Percentiles rank a stretch among this genome's conserved stretches.
These are phyloP conservation scores for Pseudopyrenochaeta lycopersici DNA, from an alignment of 2,329 filamentous ascomycete species.

Conservation along the genomic window DNA sequence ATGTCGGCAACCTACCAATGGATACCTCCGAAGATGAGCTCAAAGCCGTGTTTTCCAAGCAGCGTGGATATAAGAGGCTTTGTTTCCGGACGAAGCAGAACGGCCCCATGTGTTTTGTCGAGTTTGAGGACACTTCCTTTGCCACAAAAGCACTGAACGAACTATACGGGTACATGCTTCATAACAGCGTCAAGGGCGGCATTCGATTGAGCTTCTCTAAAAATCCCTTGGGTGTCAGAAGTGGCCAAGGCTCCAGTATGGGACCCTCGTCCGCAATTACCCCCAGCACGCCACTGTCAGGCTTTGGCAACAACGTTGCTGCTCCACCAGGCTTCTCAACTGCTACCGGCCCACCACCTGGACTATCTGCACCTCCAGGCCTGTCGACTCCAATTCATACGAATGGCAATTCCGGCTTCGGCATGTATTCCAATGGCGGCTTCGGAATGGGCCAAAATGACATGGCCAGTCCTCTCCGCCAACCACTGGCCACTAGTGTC, in stretches of 20 bases:
- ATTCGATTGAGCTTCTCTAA: slow-evolving; percentile 97
- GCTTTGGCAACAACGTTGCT: slow-evolving; percentile 66
- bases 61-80: slow-evolving; percentile 92
- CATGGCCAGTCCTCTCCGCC: slow-evolving; percentile 45
- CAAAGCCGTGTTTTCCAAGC: slow-evolving; percentile 90
- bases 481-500: slow-evolving; percentile 43
- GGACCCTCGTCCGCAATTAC: slow-evolving; percentile 60
- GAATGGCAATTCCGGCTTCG: slow-evolving; percentile 43
- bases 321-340: slow-evolving; percentile 67
- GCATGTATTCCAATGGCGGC: slow-evolving; percentile 48
- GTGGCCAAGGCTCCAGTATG: slow-evolving; percentile 70
- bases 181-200: slow-evolving; percentile 93
- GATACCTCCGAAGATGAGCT: slow-evolving; percentile 95
- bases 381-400: slow-evolving; percentile 56
- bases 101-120: slow-evolving; percentile 98
- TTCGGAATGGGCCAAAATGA: slow-evolving; percentile 47
- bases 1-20: slow-evolving; percentile 94
- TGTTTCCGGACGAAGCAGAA: slow-evolving; percentile 96
- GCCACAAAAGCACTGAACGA: slow-evolving; percentile 92
- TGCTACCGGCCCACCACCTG: slow-evolving; percentile 81
- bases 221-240: slow-evolving; percentile 92
- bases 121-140: slow-evolving; percentile 93
- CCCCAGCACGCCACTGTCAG: slow-evolving; percentile 62
- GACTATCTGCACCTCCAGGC: slow-evolving; percentile 78
- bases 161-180: slow-evolving; percentile 84